Evolutionary conservation across 1,139 yeast species (phyloP), one percentile per base, ranked within the genome.

Genomic region (Candida tropicalis): DNA sequence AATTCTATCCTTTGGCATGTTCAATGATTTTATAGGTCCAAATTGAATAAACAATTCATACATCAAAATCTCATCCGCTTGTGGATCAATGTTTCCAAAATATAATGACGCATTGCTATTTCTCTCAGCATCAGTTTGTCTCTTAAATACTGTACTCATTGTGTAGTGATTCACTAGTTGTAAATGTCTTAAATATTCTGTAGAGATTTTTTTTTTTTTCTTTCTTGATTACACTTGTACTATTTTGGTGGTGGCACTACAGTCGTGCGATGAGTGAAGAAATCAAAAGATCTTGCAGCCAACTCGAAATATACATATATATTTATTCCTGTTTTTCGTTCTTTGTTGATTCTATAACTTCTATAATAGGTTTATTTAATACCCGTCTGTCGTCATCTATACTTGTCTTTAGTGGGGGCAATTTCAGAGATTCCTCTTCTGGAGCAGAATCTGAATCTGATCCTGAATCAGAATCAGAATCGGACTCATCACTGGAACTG

Each of bases 31-130:
- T 4, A 93, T 77, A 0, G 97, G 96, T 0, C 95, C 95, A 41
- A 88, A 84, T 60, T 93, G 99, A 10, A 87, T 65, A 62, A 90
- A 84, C 26, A 93, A 73, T 61, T 93, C 99, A 58, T 84, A 88
- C 39, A 95, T 63, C 15, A 86, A 55, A 2, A 75, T 65, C 51
- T 87, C 95, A 1, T 81, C 79, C 2, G 82, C 95, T 39, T 79
- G 77, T 2, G 83, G 81, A 51, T 88, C 97, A 8, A 93, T 66
- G 54, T 89, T 89, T 1, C 98, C 98, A 20, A 91, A 77, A 59
- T 89, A 93, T 3, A 91, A 64, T 1, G 96, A 81, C 1, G 83
- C 82, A 33, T 81, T 82, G 40, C 78, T 79, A 56, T 84, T 82
- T 41, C 84, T 68, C 23, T 80, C 82, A 12, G 66, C 47, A 17